phyloP scores from a whole-genome alignment of 2,329 filamentous ascomycete species.

The Helminthosporium solani region DNA sequence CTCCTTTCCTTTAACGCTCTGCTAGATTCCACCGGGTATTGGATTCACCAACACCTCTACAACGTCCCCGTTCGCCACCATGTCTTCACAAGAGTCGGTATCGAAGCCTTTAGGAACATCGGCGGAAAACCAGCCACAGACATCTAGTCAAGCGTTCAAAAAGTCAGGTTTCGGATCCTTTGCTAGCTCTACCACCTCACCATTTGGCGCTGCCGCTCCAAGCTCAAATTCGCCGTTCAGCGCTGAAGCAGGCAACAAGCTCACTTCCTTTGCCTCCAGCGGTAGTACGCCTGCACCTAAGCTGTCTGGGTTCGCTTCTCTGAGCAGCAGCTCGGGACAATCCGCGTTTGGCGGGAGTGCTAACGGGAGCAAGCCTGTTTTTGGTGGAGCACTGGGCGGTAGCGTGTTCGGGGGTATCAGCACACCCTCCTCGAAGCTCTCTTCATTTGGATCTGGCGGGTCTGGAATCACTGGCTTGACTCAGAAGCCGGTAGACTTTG shows the following conservation, averaged over 20 bases:
- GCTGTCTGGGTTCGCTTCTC: constrained; percentile 35
- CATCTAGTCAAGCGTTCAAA: constrained; percentile 53
- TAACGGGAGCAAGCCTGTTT: constrained; percentile 5
- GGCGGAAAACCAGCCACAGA: constrained; percentile 33
- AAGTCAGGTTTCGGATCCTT: constrained; percentile 49
- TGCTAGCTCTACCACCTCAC: constrained; percentile 39
- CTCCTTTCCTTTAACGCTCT: constrained; percentile 11
- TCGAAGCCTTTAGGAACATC: constrained; percentile 22
- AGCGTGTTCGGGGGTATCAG: constrained; percentile 32
- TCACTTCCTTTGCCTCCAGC: constrained; percentile 31
- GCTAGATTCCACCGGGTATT: constrained; percentile 40
- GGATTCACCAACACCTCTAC: constrained; percentile 50
- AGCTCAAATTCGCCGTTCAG: constrained; percentile 41
- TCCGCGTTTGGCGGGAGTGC: constrained; percentile 38
- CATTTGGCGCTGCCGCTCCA: constrained; percentile 32
- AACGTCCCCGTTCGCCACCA: constrained; percentile 50
- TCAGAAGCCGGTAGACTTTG: constrained; percentile 70
- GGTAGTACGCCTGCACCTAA: constrained; percentile 12
- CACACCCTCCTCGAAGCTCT: constrained; percentile 45
- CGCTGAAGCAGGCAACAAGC: constrained; percentile 23
- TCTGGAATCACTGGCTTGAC: constrained; percentile 49
- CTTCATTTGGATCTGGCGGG: constrained; percentile 62
- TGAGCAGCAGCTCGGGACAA: constrained; percentile 33
- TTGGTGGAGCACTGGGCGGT: constrained; percentile 41
- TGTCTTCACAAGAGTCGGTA: constrained; percentile 40